Evolutionary conservation across 176 grass and related monocot species (phyloP).

Genomic region (Cymbopogon citratus): DNA sequence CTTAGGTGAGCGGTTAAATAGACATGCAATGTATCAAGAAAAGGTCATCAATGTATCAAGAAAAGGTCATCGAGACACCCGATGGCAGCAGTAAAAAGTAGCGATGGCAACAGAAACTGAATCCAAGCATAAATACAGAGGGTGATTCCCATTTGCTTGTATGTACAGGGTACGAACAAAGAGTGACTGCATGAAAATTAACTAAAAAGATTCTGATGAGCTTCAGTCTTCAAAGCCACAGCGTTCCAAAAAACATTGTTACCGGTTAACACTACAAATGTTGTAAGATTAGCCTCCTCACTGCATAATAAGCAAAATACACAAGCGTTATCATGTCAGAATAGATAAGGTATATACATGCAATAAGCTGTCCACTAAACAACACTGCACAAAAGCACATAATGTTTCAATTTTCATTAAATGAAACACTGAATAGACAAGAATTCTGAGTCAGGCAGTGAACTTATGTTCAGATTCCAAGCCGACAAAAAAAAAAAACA

Average conservation of each 20-base stretch:
- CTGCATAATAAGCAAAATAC: not conserved
- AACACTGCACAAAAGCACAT: not conserved
- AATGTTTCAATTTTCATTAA: not conserved
- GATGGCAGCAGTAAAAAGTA: not conserved
- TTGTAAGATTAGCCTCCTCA: not conserved
- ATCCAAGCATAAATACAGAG: not conserved
- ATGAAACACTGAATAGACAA: not conserved
- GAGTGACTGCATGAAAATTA: not conserved
- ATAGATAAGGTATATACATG: not conserved
- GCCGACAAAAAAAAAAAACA: not conserved
- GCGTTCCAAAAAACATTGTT: not conserved
- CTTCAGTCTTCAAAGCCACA: slow-evolving; percentile 5
- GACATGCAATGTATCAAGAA: not conserved
- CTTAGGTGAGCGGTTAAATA: not conserved
- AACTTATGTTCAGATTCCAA: not conserved
- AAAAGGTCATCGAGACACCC: not conserved
- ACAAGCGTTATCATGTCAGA: not conserved
- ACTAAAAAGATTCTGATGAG: not conserved
- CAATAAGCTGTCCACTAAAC: not conserved
- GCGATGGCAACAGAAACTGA: not conserved
- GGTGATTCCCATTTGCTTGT: not conserved
- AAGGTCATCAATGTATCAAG: not conserved
- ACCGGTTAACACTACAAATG: not conserved
- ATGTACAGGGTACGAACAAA: not conserved
- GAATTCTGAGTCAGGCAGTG: not conserved